These are phyloP conservation scores for Mayamaea pseudoterrestris DNA, from an alignment of 108 stramenopile genomes.

Conservation along the genomic window DNA sequence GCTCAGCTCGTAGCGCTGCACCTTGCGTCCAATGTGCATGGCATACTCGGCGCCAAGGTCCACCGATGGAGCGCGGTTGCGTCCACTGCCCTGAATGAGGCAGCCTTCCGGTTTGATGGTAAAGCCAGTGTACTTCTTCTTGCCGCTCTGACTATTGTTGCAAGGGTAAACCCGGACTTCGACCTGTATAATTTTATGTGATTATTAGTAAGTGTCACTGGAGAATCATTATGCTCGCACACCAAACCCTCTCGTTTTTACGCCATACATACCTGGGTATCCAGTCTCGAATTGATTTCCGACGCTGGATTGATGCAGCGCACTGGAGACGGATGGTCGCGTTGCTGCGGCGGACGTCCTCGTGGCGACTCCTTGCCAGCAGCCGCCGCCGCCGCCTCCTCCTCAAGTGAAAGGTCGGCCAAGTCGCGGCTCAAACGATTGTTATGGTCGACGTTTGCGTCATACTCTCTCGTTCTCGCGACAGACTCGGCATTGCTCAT, in stretches of 20 bases:
- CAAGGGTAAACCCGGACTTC: conserved; percentile 82
- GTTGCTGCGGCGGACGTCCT: conserved; percentile 1
- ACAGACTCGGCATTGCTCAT: background rate
- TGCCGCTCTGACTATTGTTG: conserved; percentile 58
- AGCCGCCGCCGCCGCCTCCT: background rate
- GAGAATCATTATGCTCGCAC: no score
- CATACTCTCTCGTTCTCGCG: background rate
- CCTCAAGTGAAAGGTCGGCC: no score
- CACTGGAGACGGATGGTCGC: conserved; percentile 12
- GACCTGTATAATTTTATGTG: no score
- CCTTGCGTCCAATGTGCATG: conserved; percentile 60
- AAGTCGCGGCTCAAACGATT: no score
- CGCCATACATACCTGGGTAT: no score
- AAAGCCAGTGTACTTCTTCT: conserved; percentile 73
- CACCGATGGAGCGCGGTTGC: conserved; percentile 33
- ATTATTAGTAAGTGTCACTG: no score
- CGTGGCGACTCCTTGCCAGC: background rate
- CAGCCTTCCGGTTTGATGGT: conserved; percentile 81
- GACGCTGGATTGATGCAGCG: conserved; percentile 70
- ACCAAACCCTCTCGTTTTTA: no score
- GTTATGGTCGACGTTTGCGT: no score
- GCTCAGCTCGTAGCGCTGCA: conserved; percentile 71
- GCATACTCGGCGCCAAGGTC: conserved; percentile 73
- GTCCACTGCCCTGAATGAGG: conserved; percentile 74
- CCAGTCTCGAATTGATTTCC: conserved; percentile 69